Evolutionary conservation across 257 asterid species (phyloP).

Genomic region (Coffea canephora): DNA sequence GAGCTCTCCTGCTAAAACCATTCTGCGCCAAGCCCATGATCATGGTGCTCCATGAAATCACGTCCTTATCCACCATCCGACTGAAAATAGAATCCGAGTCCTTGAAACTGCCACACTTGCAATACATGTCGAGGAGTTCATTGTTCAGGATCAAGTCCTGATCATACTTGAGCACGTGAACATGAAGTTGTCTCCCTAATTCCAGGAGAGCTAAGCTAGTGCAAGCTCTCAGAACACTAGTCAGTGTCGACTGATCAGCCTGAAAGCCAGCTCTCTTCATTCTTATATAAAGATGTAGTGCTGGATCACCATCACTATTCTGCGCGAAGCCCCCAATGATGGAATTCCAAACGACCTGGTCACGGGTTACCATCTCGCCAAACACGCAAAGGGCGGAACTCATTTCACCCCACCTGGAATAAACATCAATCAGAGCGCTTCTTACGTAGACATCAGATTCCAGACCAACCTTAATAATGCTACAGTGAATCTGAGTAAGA

Average conservation of each 20-base stretch:
- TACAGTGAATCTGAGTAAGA: slow-evolving; percentile 61
- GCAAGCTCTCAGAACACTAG: slow-evolving; percentile 82
- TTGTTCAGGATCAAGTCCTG: slow-evolving; percentile 73
- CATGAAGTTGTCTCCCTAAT: slow-evolving; percentile 82
- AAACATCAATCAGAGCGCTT: slow-evolving; percentile 73
- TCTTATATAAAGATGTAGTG: slow-evolving; percentile 65
- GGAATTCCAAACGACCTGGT: slow-evolving; percentile 84
- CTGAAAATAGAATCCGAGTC: slow-evolving; percentile 58
- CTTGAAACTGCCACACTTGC: slow-evolving; percentile 80
- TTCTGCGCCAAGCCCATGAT: slow-evolving; percentile 89
- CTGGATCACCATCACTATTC: slow-evolving; percentile 73
- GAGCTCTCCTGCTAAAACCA: slow-evolving; percentile 75
- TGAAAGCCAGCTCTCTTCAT: slow-evolving; percentile 66
- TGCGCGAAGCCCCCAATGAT: slow-evolving; percentile 87
- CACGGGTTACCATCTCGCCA: slow-evolving; percentile 68
- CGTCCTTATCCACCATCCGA: slow-evolving; percentile 68
- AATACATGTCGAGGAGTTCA: slow-evolving; percentile 89
- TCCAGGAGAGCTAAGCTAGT: slow-evolving; percentile 82
- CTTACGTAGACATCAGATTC: slow-evolving; percentile 86
- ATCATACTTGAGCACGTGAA: slow-evolving; percentile 66
- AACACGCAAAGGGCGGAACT: slow-evolving; percentile 46
- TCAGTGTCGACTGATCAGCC: slow-evolving; percentile 65
- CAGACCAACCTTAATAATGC: slow-evolving; percentile 73
- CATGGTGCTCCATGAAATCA: slow-evolving; percentile 96
- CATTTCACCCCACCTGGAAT: slow-evolving; percentile 64